Conservation (phyloP, 2,329 filamentous ascomycete species). For the Venturia carpophila region DNA sequence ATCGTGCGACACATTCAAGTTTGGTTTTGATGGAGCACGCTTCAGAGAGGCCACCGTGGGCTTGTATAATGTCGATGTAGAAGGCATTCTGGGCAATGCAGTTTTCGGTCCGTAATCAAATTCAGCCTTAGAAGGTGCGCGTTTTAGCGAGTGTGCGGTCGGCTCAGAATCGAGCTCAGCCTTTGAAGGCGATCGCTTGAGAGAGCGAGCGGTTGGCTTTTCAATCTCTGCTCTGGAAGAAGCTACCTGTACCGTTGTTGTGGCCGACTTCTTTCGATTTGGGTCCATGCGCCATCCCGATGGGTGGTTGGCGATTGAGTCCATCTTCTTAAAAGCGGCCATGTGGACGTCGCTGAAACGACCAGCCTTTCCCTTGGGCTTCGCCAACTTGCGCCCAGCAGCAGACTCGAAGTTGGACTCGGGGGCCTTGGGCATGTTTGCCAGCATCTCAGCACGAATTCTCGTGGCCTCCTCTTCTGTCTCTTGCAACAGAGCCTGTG, state of each 20-base stretch:
- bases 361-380: slow-evolving; percentile 66
- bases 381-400: slow-evolving; percentile 62
- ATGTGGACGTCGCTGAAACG: slow-evolving; percentile 82
- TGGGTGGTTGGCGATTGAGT: slow-evolving; percentile 81
- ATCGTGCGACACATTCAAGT: not conserved
- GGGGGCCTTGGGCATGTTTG: slow-evolving; percentile 38
- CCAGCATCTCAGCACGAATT: slow-evolving; percentile 61
- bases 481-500: slow-evolving; percentile 54
- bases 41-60: slow-evolving; percentile 37
- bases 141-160: slow-evolving; percentile 36
- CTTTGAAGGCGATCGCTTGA: slow-evolving; percentile 52
- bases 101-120: slow-evolving; percentile 16
- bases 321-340: slow-evolving; percentile 93
- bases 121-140: slow-evolving; percentile 32
- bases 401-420: slow-evolving; percentile 39
- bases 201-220: slow-evolving; percentile 32
- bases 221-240: slow-evolving; percentile 41
- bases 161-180: slow-evolving; percentile 54
- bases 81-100: not conserved
- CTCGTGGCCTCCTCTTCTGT: slow-evolving; percentile 63
- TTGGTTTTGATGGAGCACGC: slow-evolving; percentile 50
- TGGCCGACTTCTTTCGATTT: slow-evolving; percentile 43
- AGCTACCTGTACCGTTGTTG: slow-evolving; percentile 27
- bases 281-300: slow-evolving; percentile 63
- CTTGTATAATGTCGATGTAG: not conserved